Evolutionary conservation across 768 basidiomycete genomes (phyloP).

Genomic region (Collybiopsis luxurians): DNA sequence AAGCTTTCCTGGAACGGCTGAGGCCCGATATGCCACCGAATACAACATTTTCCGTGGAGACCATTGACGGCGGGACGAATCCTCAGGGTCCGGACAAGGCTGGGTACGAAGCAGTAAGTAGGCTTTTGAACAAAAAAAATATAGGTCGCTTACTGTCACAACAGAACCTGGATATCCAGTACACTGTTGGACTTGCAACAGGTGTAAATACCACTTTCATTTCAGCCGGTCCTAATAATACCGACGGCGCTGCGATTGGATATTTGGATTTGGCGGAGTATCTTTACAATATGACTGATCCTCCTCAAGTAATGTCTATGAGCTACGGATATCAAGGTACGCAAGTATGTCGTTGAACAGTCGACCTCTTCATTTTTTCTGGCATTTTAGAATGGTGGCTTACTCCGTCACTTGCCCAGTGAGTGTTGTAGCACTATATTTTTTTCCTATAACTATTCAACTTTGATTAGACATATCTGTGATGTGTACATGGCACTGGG

Average conservation of each 20-base stretch:
- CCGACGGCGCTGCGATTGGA: constrained; percentile 15
- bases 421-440: neutral
- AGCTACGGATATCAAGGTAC: constrained; percentile 5
- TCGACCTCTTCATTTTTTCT: neutral
- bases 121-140: no score
- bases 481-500: constrained; percentile 28
- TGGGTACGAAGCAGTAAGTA: constrained; percentile 23
- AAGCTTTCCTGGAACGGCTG: constrained; percentile 17
- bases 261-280: constrained; percentile 14
- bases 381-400: neutral
- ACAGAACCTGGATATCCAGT: constrained; percentile 24
- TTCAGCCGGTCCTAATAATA: constrained; percentile 18
- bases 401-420: constrained; percentile 4
- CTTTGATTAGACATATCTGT: constrained; percentile 8
- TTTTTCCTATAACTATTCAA: no score
- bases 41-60: constrained; percentile 19
- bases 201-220: constrained; percentile 23
- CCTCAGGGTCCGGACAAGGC: constrained; percentile 18
- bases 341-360: no score
- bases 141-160: neutral
- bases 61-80: constrained; percentile 24
- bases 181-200: constrained; percentile 23
- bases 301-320: constrained; percentile 8
- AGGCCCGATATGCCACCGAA: constrained; percentile 20
- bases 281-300: neutral